Evolutionary conservation across 805 yeast genomes (phyloP).

Genomic region (Lachancea sp.): DNA sequence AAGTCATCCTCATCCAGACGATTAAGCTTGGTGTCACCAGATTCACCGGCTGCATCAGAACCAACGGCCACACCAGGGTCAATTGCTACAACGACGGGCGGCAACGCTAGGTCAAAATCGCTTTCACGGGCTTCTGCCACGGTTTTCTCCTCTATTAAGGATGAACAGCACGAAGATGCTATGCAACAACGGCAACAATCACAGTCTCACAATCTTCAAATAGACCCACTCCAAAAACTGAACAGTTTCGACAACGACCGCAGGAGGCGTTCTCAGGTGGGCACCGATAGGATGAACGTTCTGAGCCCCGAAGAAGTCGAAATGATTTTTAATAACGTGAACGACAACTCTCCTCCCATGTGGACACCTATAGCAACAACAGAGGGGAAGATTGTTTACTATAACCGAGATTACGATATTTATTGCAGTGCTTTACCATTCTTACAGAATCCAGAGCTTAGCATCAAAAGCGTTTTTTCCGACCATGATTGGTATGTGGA

Average conservation of each 20-base stretch:
- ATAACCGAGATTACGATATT: constrained; percentile 53
- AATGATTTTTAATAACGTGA: constrained; percentile 33
- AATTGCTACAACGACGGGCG: background rate
- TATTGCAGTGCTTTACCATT: constrained; percentile 56
- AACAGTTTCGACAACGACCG: constrained; percentile 23
- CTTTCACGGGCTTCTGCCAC: constrained; percentile 1
- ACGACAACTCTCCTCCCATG: constrained; percentile 35
- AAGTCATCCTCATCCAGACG: background rate
- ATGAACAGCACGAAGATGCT: background rate
- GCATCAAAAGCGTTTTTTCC: constrained; percentile 31
- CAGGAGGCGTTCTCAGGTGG: constrained; percentile 46
- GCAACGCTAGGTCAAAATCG: constrained; percentile 1
- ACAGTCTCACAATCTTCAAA: constrained; percentile 10
- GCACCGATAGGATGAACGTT: constrained; percentile 34
- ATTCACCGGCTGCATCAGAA: constrained; percentile 20
- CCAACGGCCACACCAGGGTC: constrained; percentile 2
- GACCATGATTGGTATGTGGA: constrained; percentile 27
- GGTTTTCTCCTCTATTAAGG: constrained; percentile 1
- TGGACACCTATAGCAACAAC: constrained; percentile 58
- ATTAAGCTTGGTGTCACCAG: constrained; percentile 11
- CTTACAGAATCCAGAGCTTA: constrained; percentile 35
- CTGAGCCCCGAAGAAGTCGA: constrained; percentile 36
- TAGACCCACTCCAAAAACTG: constrained; percentile 9
- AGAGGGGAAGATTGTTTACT: constrained; percentile 50
- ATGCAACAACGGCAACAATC: constrained; percentile 17